These are phyloP conservation scores for Emmonsiellopsis sp. DNA, from an alignment of 2,329 filamentous ascomycete species.

Conservation along the genomic window DNA sequence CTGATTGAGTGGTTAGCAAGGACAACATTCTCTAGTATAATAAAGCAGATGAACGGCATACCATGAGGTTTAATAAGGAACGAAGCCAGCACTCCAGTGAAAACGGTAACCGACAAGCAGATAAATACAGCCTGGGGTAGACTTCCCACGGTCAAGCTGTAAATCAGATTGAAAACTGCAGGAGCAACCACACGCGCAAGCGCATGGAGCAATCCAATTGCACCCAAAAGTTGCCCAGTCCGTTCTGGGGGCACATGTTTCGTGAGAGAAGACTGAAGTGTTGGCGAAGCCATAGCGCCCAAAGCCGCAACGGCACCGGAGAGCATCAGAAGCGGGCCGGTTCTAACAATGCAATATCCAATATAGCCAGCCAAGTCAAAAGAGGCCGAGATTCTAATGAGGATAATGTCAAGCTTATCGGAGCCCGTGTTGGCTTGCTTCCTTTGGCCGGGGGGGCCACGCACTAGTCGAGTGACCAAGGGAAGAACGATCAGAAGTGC, in stretches of 20 bases:
- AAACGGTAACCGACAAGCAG: slow-evolving; percentile 59
- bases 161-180: slow-evolving; percentile 76
- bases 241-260: slow-evolving; percentile 81
- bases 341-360: slow-evolving; percentile 62
- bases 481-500: slow-evolving; percentile 70
- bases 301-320: slow-evolving; percentile 66
- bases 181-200: slow-evolving; percentile 71
- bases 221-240: slow-evolving; percentile 81
- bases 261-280: slow-evolving; percentile 72
- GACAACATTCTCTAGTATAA: too few relatives aligned
- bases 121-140: slow-evolving; percentile 81
- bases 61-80: slow-evolving; percentile 66
- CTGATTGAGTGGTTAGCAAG: neutral
- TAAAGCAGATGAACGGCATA: slow-evolving; percentile 36
- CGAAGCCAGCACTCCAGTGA: slow-evolving; percentile 54
- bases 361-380: slow-evolving; percentile 68
- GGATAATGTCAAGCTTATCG: slow-evolving; percentile 65
- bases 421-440: slow-evolving; percentile 55
- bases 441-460: slow-evolving; percentile 29
- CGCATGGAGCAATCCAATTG: slow-evolving; percentile 76
- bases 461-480: slow-evolving; percentile 64
- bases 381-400: slow-evolving; percentile 65
- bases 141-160: slow-evolving; percentile 66
- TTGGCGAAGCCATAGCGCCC: slow-evolving; percentile 78
- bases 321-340: slow-evolving; percentile 56